These are phyloP conservation scores for Aspergillus proliferans DNA, from an alignment of 2,329 filamentous ascomycete genomes.

Conservation along the genomic window DNA sequence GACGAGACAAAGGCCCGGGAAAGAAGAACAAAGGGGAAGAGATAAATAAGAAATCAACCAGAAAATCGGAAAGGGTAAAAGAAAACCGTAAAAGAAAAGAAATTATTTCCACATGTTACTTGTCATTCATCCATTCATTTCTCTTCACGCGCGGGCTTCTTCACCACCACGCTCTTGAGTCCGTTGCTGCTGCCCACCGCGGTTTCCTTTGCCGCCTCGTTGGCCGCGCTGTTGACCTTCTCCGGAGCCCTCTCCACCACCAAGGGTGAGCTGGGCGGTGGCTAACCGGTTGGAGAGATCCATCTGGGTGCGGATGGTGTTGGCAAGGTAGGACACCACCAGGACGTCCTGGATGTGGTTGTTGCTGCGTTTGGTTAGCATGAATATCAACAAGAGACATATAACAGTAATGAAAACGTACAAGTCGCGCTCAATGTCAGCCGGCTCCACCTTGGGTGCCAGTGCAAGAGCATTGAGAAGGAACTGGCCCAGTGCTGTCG, in stretches of 20 bases:
- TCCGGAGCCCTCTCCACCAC: constrained; percentile 39
- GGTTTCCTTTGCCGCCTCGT: constrained; percentile 40
- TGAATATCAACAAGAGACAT: constrained; percentile 1
- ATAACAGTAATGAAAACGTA: constrained; percentile 35
- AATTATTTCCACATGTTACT: constrained; percentile 12
- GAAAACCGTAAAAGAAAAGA: constrained; percentile 4
- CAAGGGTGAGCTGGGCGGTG: constrained; percentile 62
- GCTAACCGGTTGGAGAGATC: constrained; percentile 93
- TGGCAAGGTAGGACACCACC: constrained; percentile 95
- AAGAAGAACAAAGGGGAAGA: background rate
- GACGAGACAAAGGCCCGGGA: background rate
- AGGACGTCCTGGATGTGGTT: constrained; percentile 99
- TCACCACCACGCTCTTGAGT: constrained; percentile 32
- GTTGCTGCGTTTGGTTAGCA: constrained; percentile 56
- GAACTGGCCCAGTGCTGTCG: constrained; percentile 87
- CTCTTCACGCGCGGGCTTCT: constrained; percentile 33
- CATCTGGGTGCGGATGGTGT: constrained; percentile 98
- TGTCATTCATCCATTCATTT: constrained; percentile 2
- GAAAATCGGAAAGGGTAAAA: constrained; percentile 3
- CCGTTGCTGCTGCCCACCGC: constrained; percentile 34
- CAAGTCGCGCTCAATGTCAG: constrained; percentile 93
- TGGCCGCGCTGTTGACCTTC: constrained; percentile 34
- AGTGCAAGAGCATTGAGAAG: constrained; percentile 88
- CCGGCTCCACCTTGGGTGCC: constrained; percentile 86
- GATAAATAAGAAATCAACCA: constrained; percentile 1